Evolutionary conservation across 1,284 basidiomycete genomes (phyloP).

Genomic region (Trichosporon ovoides): DNA sequence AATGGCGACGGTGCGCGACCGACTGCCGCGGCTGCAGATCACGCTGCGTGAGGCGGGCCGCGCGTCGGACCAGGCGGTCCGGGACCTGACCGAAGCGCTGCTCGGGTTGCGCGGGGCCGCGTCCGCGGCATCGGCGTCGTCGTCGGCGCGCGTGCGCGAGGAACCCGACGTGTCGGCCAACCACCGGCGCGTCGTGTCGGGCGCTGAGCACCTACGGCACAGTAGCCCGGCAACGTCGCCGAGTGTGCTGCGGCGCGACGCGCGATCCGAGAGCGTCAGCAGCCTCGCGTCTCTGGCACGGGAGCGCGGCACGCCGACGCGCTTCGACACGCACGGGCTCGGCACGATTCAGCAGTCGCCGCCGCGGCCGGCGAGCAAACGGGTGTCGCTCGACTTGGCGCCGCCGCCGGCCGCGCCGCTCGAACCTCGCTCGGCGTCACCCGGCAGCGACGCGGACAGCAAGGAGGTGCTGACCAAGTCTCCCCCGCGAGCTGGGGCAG

Average conservation of each 20-base stretch:
- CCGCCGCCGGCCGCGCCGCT: background rate
- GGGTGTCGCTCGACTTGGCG: background rate
- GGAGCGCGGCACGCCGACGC: background rate
- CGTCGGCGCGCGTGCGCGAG: background rate
- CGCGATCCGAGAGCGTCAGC: background rate
- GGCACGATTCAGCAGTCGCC: slow-evolving; percentile 22
- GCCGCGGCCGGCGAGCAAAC: slow-evolving; percentile 4
- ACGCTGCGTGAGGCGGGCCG: slow-evolving; percentile 33
- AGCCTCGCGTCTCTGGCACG: background rate
- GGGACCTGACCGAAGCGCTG: slow-evolving; percentile 39
- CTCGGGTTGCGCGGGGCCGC: slow-evolving; percentile 18
- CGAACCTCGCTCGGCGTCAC: background rate
- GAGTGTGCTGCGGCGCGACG: background rate
- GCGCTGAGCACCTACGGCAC: too few species aligned
- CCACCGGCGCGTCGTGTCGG: background rate
- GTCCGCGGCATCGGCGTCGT: background rate
- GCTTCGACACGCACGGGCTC: slow-evolving; percentile 10
- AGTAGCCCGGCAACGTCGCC: background rate
- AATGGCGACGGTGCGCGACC: slow-evolving; percentile 17
- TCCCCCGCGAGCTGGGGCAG: background rate
- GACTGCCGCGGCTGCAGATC: slow-evolving; percentile 23
- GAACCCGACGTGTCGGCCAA: background rate
- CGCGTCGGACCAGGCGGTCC: slow-evolving; percentile 35
- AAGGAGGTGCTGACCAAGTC: background rate
- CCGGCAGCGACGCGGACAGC: background rate